phyloP scores from a whole-genome alignment of 768 basidiomycete species.

The Tulasnella sp. region DNA sequence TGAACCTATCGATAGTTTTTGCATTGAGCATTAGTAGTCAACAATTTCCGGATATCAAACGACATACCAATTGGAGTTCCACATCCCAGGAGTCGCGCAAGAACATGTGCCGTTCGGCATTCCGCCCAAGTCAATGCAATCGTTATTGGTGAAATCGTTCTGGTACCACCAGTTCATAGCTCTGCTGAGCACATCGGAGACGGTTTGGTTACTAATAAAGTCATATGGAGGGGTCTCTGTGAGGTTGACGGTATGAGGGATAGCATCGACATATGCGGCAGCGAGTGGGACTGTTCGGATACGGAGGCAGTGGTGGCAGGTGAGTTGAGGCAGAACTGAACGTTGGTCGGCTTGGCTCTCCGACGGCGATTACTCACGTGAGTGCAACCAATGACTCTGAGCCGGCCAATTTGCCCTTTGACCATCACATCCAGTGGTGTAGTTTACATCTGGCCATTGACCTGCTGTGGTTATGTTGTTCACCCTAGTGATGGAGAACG shows the following conservation, averaged over 20 bases:
- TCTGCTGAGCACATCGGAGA: background rate
- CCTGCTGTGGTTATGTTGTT: constrained; percentile 21
- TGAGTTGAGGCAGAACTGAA: no score
- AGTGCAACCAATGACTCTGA: constrained; percentile 29
- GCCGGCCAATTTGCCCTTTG: constrained; percentile 66
- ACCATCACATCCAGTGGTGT: constrained; percentile 56
- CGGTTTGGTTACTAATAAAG: background rate
- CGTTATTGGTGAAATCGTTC: constrained; percentile 15
- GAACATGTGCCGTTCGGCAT: background rate
- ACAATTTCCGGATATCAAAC: constrained; percentile 19
- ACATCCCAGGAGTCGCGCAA: constrained; percentile 19
- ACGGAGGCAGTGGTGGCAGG: no score
- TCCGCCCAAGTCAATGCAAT: constrained; percentile 18
- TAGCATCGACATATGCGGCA: constrained; percentile 7
- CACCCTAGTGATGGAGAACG: constrained; percentile 10
- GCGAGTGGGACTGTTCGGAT: constrained; percentile 21
- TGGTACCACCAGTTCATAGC: constrained; percentile 21
- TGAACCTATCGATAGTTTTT: background rate
- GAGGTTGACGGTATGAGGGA: background rate
- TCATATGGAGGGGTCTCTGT: background rate
- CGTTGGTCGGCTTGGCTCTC: background rate
- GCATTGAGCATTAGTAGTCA: background rate
- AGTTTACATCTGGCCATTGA: constrained; percentile 42
- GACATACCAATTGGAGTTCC: constrained; percentile 57
- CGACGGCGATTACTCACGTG: constrained; percentile 23